These are phyloP conservation scores for Podaxis carcinomalis DNA, from an alignment of 768 basidiomycete species.

Conservation along the genomic window DNA sequence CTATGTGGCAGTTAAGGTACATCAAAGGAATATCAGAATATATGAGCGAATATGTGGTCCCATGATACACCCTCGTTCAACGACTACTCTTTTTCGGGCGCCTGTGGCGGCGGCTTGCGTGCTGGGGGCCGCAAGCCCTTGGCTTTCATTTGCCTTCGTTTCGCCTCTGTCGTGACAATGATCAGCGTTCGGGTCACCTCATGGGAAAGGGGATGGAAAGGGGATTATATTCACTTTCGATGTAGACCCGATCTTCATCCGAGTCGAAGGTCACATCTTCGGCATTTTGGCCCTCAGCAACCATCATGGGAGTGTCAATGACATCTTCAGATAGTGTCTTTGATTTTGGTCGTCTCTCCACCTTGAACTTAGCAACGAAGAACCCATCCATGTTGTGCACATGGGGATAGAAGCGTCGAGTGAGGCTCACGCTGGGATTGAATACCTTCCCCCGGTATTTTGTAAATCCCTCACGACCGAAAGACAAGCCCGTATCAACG, in stretches of 20 bases:
- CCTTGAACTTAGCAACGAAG: constrained; percentile 97
- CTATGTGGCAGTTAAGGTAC: background rate
- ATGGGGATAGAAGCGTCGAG: constrained; percentile 91
- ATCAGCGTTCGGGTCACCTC: constrained; percentile 52
- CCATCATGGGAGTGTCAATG: constrained; percentile 24
- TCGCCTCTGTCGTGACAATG: constrained; percentile 47
- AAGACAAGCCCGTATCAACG: constrained; percentile 88
- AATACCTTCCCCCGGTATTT: constrained; percentile 90
- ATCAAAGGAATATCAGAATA: background rate
- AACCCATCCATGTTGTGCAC: constrained; percentile 99
- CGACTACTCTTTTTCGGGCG: constrained; percentile 24
- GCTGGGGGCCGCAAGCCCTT: constrained; percentile 68
- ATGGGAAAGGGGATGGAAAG: constrained; percentile 11
- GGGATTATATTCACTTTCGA: constrained; percentile 62
- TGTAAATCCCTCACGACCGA: constrained; percentile 90
- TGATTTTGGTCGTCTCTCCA: constrained; percentile 71
- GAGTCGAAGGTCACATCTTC: constrained; percentile 52
- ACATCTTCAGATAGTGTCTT: constrained; percentile 19
- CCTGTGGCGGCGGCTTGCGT: constrained; percentile 29
- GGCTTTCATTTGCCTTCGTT: constrained; percentile 71
- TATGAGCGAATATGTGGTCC: background rate
- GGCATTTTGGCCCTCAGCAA: constrained; percentile 21
- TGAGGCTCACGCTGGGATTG: constrained; percentile 70
- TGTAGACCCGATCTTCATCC: constrained; percentile 71
- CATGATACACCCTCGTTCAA: background rate